These are phyloP conservation scores for Ramularia endophylla DNA, from an alignment of 2,329 filamentous ascomycete genomes.

Conservation along the genomic window DNA sequence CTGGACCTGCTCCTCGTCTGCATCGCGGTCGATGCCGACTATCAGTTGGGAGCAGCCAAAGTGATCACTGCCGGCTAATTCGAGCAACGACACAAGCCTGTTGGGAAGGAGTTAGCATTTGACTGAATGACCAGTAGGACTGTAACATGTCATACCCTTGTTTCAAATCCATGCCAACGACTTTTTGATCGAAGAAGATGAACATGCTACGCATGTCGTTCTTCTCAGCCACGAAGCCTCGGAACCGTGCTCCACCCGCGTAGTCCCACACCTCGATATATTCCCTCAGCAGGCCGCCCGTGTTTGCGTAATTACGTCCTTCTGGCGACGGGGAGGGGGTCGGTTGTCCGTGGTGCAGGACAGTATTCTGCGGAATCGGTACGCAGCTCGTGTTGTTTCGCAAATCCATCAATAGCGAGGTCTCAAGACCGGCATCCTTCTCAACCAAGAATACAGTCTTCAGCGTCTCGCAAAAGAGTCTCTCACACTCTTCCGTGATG, in stretches of 20 bases:
- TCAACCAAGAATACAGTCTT: slow-evolving; percentile 93
- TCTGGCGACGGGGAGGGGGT: slow-evolving; percentile 33
- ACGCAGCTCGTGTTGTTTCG: slow-evolving; percentile 22
- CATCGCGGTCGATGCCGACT: slow-evolving; percentile 70
- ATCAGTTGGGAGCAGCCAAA: slow-evolving; percentile 73
- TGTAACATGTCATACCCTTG: slow-evolving; percentile 56
- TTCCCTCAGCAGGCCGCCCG: slow-evolving; percentile 42
- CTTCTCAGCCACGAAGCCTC: slow-evolving; percentile 73
- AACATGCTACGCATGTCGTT: slow-evolving; percentile 70
- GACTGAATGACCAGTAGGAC: background rate
- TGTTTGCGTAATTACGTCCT: slow-evolving; percentile 20
- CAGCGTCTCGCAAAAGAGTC: slow-evolving; percentile 98
- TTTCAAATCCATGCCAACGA: slow-evolving; percentile 73
- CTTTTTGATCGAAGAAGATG: slow-evolving; percentile 74
- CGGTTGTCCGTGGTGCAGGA: slow-evolving; percentile 28
- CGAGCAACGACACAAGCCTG: slow-evolving; percentile 83
- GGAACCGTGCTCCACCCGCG: slow-evolving; percentile 76
- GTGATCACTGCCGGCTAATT: slow-evolving; percentile 67
- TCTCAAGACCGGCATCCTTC: slow-evolving; percentile 68
- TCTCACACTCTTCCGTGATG: slow-evolving; percentile 99
- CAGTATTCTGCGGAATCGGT: slow-evolving; percentile 18
- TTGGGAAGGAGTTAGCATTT: slow-evolving; percentile 22
- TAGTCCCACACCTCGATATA: slow-evolving; percentile 85
- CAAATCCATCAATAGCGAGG: slow-evolving; percentile 84
- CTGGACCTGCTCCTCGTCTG: slow-evolving; percentile 58